Percentiles rank a stretch among this genome's conserved stretches.
Conservation (phyloP, 1,284 basidiomycete genomes). For the Fomitiporia mediterranea region DNA sequence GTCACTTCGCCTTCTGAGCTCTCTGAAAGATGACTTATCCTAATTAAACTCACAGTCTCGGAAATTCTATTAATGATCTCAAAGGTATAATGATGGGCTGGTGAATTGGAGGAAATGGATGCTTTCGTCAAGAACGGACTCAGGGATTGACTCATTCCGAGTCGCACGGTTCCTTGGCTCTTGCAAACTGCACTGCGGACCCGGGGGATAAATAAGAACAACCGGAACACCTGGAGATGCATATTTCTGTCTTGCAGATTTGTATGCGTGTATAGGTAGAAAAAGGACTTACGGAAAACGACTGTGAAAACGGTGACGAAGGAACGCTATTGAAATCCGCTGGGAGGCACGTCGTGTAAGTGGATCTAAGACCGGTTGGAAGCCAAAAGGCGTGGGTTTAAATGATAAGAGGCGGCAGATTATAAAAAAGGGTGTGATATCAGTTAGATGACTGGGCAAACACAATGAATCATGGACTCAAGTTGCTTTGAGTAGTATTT, state of each 20-base stretch:
- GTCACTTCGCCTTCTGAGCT: constrained; percentile 48
- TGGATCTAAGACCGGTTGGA: constrained; percentile 18
- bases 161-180: background rate
- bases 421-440: too few relatives aligned
- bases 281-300: constrained; percentile 32
- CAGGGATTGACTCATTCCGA: constrained; percentile 11
- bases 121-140: constrained; percentile 43
- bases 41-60: constrained; percentile 38
- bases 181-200: background rate
- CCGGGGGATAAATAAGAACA: background rate
- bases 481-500: too few relatives aligned
- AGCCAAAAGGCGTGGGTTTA: constrained; percentile 4
- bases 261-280: constrained; percentile 45
- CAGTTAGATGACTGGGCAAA: too few relatives aligned
- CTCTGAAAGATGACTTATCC: constrained; percentile 40
- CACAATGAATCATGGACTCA: too few relatives aligned
- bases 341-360: constrained; percentile 34
- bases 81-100: constrained; percentile 57
- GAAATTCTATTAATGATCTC: constrained; percentile 46
- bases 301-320: constrained; percentile 34
- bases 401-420: too few relatives aligned
- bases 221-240: constrained; percentile 38
- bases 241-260: constrained; percentile 43
- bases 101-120: constrained; percentile 58
- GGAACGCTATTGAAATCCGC: constrained; percentile 43